phyloP scores from a whole-genome alignment of 495 filamentous ascomycete species.

The Podospora didyma region DNA sequence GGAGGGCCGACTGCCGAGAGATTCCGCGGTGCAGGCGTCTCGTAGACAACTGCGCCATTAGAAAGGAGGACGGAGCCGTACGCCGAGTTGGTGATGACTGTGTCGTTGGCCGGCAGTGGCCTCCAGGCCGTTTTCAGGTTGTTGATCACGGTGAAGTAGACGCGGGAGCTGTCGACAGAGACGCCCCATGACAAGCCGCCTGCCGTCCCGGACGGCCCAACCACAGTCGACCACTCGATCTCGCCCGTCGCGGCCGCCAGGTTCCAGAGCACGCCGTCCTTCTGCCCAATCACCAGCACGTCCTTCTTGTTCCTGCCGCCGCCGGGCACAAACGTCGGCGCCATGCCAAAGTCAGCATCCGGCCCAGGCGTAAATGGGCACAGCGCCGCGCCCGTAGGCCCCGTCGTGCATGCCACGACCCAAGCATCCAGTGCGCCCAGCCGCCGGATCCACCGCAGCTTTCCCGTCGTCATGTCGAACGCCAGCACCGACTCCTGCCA shows the following conservation, averaged over 20 bases:
- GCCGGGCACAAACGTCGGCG: conserved; percentile 31
- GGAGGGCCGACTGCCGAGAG: conserved; percentile 1
- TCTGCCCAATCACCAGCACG: conserved; percentile 34
- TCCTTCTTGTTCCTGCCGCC: conserved; percentile 13
- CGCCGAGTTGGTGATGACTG: conserved; percentile 22
- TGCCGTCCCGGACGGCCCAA: conserved; percentile 18
- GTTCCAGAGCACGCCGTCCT: conserved; percentile 35
- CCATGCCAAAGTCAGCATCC: conserved; percentile 43
- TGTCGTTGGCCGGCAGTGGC: conserved; percentile 11
- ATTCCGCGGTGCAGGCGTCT: not conserved
- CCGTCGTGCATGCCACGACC: conserved; percentile 26
- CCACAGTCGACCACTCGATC: conserved; percentile 27
- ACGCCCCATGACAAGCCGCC: conserved; percentile 39
- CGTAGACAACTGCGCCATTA: conserved; percentile 15
- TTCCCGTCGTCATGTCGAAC: conserved; percentile 26
- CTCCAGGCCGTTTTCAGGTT: conserved; percentile 10
- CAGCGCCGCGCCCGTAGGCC: conserved; percentile 11
- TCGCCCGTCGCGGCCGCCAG: conserved; percentile 27
- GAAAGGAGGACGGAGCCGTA: conserved; percentile 27
- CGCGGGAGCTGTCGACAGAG: conserved; percentile 28
- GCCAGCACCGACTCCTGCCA: conserved; percentile 34
- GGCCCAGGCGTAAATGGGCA: conserved; percentile 33
- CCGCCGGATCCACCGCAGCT: conserved; percentile 27
- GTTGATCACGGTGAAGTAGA: conserved; percentile 37
- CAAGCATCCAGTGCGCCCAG: conserved; percentile 27